These are phyloP conservation scores for Dioscorea alata DNA, from an alignment of 106 monocot genomes.

Conservation along the genomic window DNA sequence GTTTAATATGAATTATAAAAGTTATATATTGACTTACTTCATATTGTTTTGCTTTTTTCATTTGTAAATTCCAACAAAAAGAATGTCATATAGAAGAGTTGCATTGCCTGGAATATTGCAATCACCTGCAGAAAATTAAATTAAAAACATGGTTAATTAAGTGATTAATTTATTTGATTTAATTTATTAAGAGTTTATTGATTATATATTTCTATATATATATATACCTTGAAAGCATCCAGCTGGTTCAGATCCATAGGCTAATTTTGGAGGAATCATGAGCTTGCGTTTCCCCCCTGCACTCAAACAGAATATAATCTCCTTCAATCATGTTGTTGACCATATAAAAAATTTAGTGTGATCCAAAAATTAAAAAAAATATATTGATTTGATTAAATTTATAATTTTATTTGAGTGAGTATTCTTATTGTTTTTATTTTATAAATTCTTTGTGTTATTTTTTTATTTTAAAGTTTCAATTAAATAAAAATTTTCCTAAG, in stretches of 20 bases:
- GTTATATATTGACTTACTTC: too few relatives aligned
- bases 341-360: too few relatives aligned
- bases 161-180: background rate
- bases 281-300: conserved; percentile 92
- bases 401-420: too few relatives aligned
- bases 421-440: too few relatives aligned
- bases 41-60: conserved; percentile 11
- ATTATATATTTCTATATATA: background rate
- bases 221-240: conserved; percentile 83
- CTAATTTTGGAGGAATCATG: conserved; percentile 75
- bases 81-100: conserved; percentile 87
- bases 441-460: too few relatives aligned
- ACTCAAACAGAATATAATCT: background rate
- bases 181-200: too few relatives aligned
- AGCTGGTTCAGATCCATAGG: conserved; percentile 92
- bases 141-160: background rate
- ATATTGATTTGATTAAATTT: too few relatives aligned
- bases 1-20: too few relatives aligned
- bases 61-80: conserved; percentile 81
- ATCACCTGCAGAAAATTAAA: conserved; percentile 40
- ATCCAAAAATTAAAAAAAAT: too few relatives aligned
- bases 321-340: too few relatives aligned
- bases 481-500: conserved; percentile 1
- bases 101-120: conserved; percentile 90
- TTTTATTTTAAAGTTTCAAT: background rate